Base-by-base conservation (phyloP, 2,329 filamentous ascomycete species). In the Chrysosporium queenslandicum region DNA sequence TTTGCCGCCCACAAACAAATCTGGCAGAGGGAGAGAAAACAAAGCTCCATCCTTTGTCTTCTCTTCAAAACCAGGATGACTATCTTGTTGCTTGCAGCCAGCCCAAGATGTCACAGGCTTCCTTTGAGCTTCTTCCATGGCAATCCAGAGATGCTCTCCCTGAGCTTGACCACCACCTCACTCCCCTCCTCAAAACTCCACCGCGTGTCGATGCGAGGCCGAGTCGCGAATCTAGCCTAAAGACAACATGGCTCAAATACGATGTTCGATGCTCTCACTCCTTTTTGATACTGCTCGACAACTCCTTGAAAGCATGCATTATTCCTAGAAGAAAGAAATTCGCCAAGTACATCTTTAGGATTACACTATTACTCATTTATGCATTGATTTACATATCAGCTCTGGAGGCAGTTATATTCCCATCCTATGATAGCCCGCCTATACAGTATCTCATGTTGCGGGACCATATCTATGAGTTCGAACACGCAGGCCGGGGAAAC, bases 401-500 rank as follows among this genome's bases (percentile, higher is more conserved):
- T 11, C 11, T 55, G 9, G 50, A 55, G 36, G 53, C 50, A 4
- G 14, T 55, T 11, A 16, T 53, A 27, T 40, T 36, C 8, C 53
- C 53, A 2, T 55, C 53, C 5, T 53, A 55, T 40, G 46, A 53
- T 40, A 48, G 2, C 12, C 53, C 50, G 9, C 53, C 53, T 23
- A 9, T 27, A 23, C 50, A 55, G 21, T 55, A 55, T 40, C 25
- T n/a, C 8, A 21, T 32, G 21, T 29, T 55, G 40, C 39, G 36
- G 30, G 11, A 11, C 11, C 14, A 50, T 55, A 18, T 25, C n/a
- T n/a, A 12, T 16, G 14, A 6, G 1, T 53, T 49, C 8, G 29
- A 21, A 14, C 37, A 29, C 11, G 16, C 45, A 12, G 53, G 50
- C 2, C 45, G 53, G n/a, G 53, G 49, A 7, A 55, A 55, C 40